phyloP scores from a whole-genome alignment of 2,329 filamentous ascomycete genomes.

The Xylaria sp. region DNA sequence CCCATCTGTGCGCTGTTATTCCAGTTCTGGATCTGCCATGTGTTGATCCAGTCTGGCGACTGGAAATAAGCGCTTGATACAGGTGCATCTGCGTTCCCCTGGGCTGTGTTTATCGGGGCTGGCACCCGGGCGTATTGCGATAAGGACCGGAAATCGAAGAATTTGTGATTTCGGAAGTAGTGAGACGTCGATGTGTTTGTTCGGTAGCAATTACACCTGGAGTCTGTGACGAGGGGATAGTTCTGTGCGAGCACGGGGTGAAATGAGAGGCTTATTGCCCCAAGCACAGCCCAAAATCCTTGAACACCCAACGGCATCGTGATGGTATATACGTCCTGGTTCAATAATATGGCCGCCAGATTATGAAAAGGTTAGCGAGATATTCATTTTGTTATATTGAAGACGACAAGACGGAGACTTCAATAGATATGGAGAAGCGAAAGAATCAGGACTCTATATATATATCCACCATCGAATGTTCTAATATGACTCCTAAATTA shows the following conservation, averaged over 20 bases:
- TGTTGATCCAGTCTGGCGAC: conserved; percentile 45
- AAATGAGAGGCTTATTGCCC: conserved; percentile 31
- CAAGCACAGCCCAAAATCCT: conserved; percentile 30
- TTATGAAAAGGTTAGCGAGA: not conserved
- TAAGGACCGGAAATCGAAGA: conserved; percentile 63
- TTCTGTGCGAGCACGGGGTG: conserved; percentile 37
- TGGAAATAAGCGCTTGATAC: conserved; percentile 49
- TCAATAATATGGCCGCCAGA: not conserved
- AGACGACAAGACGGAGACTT: not conserved
- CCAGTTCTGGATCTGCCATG: conserved; percentile 52
- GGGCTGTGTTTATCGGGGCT: conserved; percentile 43
- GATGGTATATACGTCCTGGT: conserved; percentile 7
- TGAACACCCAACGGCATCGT: conserved; percentile 24
- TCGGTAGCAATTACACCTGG: conserved; percentile 59
- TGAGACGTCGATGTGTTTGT: conserved; percentile 58
- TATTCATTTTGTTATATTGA: not conserved
- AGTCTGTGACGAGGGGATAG: conserved; percentile 43
- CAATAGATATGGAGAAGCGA: not conserved
- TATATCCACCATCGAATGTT: not conserved
- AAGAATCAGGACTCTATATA: conserved; percentile 9
- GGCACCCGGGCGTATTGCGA: conserved; percentile 52
- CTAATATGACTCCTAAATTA: not conserved
- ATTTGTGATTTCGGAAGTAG: conserved; percentile 59
- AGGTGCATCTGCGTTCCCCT: conserved; percentile 45
- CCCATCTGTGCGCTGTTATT: conserved; percentile 50